Base-by-base conservation (phyloP, 805 yeast species). In the Hanseniaspora occidentalis region DNA sequence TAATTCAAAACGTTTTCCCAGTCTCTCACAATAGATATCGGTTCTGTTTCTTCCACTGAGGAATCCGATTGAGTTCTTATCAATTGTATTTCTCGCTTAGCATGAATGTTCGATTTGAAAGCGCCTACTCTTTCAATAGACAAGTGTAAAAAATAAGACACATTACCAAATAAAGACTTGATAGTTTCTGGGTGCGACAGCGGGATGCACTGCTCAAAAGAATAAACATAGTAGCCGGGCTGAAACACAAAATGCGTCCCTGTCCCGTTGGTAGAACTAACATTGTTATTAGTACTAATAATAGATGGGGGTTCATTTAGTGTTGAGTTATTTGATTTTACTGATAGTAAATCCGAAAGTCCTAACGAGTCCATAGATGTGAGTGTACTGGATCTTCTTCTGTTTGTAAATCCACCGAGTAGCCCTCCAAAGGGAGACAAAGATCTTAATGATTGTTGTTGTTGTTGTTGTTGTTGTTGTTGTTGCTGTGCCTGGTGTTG, bases 1-100 rank as follows among this genome's bases (percentile, higher is more conserved):
- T 92, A 92, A 49, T 79, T 78, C 24, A 92, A 60, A 55, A 83
- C 84, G 55, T 84, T 86, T 57, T 89, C 97, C 98, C 98, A 92
- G 48, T 84, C 89, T 44, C 94, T 70, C 21, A 80, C 70, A 27
- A 92, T 85, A 4, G 85, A 83, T 40, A 92, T 89, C 0, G 98
- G 97, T 55, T 92, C 98, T 46, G 81, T 78, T 53, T 83, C 89
- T 56, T 92, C 97, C 19, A 80, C 70, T 31, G 85, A 82, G 29
- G 73, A 73, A 43, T 82, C 86, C 1, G 84, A 68, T 9, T 88
- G 88, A 0, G 86, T 70, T 46, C 98, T 66, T 3, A 92, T 73
- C 14, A 92, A 63, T 1, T 65, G 67, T 2, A 92, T 68, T 1
- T 83, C 83, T 27, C 73, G 56, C 41, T 68, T 66, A 1, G 86